Evolutionary conservation across 176 grass and related monocot species (phyloP), one percentile per base, ranked within the genome.

Genomic region (Triticum aestivum): DNA sequence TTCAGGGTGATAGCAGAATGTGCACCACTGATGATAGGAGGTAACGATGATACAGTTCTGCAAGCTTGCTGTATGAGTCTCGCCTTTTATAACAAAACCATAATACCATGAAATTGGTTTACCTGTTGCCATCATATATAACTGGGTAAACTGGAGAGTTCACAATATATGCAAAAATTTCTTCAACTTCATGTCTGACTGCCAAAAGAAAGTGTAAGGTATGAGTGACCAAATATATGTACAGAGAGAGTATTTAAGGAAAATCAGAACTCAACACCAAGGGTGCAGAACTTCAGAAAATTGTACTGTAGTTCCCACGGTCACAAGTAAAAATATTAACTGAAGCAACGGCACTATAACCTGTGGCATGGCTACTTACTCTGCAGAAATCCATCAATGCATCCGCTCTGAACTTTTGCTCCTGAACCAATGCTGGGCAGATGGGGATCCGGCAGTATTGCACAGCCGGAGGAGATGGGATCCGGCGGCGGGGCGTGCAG

Each of bases 101-200:
- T 52, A 17, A 63, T 49, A 75, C 30, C 12, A 83, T 73, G 62
- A 1, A 44, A 72, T 58, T 62, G 30, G 26, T 73, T 83, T 91
- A 99, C 97, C 92, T 96, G 72, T 87, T 96, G 81, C 85, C 87
- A 77, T 96, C 94, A 91, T 96, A 99, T 86, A 96, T 99, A 75
- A 99, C 92, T 69, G 92, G 97, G 63, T 94, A 99, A 24, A 94
- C 89, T 45, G 94, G 89, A 62, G 97, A 96, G 52, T 94, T 94
- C 72, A 91, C 92, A 2, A 99, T 85, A 93, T 94, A 86, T 94
- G 94, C 77, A 94, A 85, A 79, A 94, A 99, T 39, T 94, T 99
- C 94, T 94, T 94, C 79, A 94, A 77, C 82, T 93, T 94, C 82
- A 94, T 65, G 85, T 96, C 97, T 18, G 91, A 86, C 97, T 99